phyloP scores from a whole-genome alignment of 2,329 filamentous ascomycete genomes.

The Neoascochyta sp. region DNA sequence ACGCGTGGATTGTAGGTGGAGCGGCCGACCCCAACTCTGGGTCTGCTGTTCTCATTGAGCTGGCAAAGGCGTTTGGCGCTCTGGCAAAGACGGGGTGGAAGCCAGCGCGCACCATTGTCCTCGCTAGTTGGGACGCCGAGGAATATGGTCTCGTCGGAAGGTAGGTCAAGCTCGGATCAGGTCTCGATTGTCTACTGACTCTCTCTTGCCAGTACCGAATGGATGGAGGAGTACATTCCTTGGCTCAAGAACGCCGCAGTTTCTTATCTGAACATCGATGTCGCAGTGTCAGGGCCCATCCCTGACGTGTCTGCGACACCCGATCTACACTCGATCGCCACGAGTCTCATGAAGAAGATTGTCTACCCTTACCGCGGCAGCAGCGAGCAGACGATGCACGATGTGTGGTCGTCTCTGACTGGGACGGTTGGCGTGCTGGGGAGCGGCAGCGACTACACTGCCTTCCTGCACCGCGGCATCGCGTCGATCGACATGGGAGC shows the following conservation, averaged over 20 bases:
- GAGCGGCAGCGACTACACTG: constrained; percentile 47
- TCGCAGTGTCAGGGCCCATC: constrained; percentile 46
- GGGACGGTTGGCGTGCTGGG: constrained; percentile 45
- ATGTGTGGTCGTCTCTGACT: constrained; percentile 40
- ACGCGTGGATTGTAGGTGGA: constrained; percentile 54
- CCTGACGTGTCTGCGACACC: constrained; percentile 41
- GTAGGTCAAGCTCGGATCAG: constrained; percentile 5
- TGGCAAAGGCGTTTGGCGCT: constrained; percentile 49
- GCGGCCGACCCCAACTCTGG: constrained; percentile 53
- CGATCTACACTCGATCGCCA: constrained; percentile 39
- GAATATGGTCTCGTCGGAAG: constrained; percentile 39
- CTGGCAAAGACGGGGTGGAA: constrained; percentile 50
- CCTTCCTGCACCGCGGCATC: constrained; percentile 47
- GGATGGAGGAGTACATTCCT: constrained; percentile 49
- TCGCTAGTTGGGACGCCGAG: constrained; percentile 45
- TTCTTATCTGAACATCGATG: constrained; percentile 52
- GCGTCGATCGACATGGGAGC: constrained; percentile 44
- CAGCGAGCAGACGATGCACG: constrained; percentile 44
- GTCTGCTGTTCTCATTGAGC: constrained; percentile 48
- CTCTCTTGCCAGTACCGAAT: constrained; percentile 42
- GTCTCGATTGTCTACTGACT: neutral
- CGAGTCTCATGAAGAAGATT: constrained; percentile 41
- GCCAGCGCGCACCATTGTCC: constrained; percentile 49
- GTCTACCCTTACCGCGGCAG: constrained; percentile 39
- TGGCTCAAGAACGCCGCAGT: constrained; percentile 46